Evolutionary conservation across 2,329 filamentous ascomycete genomes (phyloP), one percentile per base, ranked within the genome.

Genomic region (Neocucurbitaria cava): DNA sequence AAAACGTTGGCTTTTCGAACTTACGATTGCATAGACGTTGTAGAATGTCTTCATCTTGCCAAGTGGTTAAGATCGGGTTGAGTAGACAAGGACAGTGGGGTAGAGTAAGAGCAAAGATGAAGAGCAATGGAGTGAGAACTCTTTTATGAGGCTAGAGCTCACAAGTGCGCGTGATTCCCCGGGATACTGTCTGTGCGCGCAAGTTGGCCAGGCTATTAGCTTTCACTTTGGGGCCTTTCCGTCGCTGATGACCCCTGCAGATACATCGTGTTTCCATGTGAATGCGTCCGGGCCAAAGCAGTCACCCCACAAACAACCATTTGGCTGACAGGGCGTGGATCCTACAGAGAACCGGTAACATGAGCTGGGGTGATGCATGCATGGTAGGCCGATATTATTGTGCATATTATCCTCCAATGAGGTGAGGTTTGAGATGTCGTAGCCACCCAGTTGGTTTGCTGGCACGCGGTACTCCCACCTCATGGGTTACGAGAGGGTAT

Each of bases 11-110:
- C 17, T 44, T 33, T 35, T 7, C 10, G 31, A 17, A 35, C 31
- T 35, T 35, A 35, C 31, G 24, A 59, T 87, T 58, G 81, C 78
- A 70, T 87, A 87, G 44, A 87, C 78, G 68, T 84, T 86, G 55
- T 75, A 75, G 59, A 70, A 72, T 15, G 69, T 73, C 59, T 71
- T 72, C 71, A 74, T 74, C 54, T 65, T 68, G 63, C 54, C 63
- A 59, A 59, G 52, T 47, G 51, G 41, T 44, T 50, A 46, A 40
- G 18, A 48, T 47, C 39, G 57, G 46, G 17, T n/a, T 59, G 38
- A 54, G 45, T 56, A 39, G 54, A 53, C 20, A 31, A 30, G 54
- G 33, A 59, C 48, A 33, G 28, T 49, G 17, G 21, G 47, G 28
- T 35, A 36, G 21, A 17, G 39, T 45, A 41, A 54, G 47, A 41